Evolutionary conservation across 192 early-diverging fungal genomes (phyloP).

Genomic region (Backusella tuberculispora): DNA sequence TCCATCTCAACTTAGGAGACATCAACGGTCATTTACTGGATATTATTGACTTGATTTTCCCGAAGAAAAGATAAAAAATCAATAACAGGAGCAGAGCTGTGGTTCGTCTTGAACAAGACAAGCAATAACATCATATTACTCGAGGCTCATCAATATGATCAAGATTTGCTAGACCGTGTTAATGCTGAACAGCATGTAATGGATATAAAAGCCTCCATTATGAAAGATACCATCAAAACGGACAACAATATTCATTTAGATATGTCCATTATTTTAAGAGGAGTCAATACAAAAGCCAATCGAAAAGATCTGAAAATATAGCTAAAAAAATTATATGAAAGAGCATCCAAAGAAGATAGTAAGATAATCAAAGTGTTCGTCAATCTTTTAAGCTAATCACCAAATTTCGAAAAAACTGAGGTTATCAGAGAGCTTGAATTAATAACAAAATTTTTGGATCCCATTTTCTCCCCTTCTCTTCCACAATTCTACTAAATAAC

Average conservation of each 20-base stretch:
- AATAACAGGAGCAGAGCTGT: too few relatives aligned
- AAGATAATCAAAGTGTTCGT: neutral
- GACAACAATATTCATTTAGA: neutral
- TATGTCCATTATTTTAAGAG: neutral
- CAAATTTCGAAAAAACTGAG: neutral
- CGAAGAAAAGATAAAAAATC: too few relatives aligned
- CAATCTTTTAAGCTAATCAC: neutral
- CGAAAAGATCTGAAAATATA: slow-evolving; percentile 8
- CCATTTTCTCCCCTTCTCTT: neutral
- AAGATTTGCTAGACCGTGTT: slow-evolving; percentile 1
- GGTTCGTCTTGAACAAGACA: too few relatives aligned
- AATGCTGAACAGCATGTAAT: neutral
- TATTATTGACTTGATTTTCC: too few relatives aligned
- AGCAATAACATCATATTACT: neutral
- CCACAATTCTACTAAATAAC: neutral
- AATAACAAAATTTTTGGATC: neutral
- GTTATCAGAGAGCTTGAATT: neutral
- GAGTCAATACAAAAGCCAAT: neutral
- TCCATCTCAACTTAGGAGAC: too few relatives aligned
- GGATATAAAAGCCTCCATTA: neutral
- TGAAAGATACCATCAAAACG: slow-evolving; percentile 3
- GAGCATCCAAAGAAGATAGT: neutral
- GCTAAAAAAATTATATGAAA: neutral
- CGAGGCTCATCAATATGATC: neutral
- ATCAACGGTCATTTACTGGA: too few relatives aligned